Evolutionary conservation across 345 rosid species (phyloP).

Genomic region (Syzygium oleosum): DNA sequence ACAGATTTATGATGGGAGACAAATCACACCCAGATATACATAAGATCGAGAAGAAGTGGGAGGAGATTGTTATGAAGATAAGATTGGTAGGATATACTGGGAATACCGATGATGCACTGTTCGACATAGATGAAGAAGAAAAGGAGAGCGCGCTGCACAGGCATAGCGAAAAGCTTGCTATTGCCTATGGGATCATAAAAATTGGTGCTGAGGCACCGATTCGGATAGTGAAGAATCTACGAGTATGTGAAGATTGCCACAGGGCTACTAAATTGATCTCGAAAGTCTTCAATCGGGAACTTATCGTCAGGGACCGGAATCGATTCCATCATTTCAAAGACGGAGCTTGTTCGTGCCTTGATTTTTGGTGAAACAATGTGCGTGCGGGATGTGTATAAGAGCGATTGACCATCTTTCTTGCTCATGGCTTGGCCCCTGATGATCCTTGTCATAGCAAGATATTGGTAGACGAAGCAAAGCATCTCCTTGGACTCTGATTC

Average conservation of each 20-base stretch:
- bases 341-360: slow-evolving; percentile 67
- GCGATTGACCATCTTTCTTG: neutral
- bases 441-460: neutral
- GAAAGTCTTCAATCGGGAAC: slow-evolving; percentile 44
- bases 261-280: slow-evolving; percentile 59
- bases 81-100: slow-evolving; percentile 44
- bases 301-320: slow-evolving; percentile 66
- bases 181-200: slow-evolving; percentile 56
- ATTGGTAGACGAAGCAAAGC: neutral
- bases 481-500: neutral
- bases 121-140: slow-evolving; percentile 73
- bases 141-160: slow-evolving; percentile 42
- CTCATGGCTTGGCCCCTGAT: neutral
- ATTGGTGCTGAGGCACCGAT: slow-evolving; percentile 19
- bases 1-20: slow-evolving; percentile 52
- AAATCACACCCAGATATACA: slow-evolving; percentile 46
- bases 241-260: slow-evolving; percentile 74
- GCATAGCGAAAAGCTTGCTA: slow-evolving; percentile 81
- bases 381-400: neutral
- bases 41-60: slow-evolving; percentile 51
- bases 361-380: slow-evolving; percentile 40
- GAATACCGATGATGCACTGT: slow-evolving; percentile 42
- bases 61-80: slow-evolving; percentile 48
- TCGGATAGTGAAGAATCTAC: slow-evolving; percentile 67
- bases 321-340: slow-evolving; percentile 68